Base-by-base conservation (phyloP, 441 rosid genomes). In the Cnidoscolus chayamansa region DNA sequence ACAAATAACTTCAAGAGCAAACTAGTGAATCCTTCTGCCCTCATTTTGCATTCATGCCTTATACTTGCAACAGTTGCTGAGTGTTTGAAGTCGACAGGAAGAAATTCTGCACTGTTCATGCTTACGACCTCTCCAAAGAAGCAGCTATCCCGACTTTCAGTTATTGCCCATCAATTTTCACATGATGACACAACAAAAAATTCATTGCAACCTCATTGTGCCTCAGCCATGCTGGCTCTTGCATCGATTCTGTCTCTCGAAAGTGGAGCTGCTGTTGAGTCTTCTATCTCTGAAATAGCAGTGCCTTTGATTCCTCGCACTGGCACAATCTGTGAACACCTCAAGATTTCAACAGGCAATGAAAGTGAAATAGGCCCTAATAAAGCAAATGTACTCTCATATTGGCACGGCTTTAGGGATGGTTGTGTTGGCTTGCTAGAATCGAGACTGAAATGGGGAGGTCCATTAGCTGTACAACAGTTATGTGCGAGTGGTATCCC, bases 191-290 rank as follows among this genome's bases (percentile, higher is more conserved):
- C 84, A 77, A 80, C 86, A 45, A 86, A 83, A 74, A 80, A 79
- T 75, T 79, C 86, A 63, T 83, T 88, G 84, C 87, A 87, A 73
- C 84, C 84, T 79, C 90, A 89, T 76, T 84, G 85, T 79, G 89
- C 97, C 30, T 85, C 98, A 76, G 97, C 97, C 72, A 95, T 90
- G 99, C 85, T 93, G 77, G 94, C 98, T 79, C 79, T 93, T 75
- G 91, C 99, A 73, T 91, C 97, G 68, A 89, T 95, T 81, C 84
- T 95, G 68, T 90, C 93, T 68, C 99, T 95, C 83, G 99, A 93
- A 82, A 82, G 76, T 71, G 95, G 88, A 74, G 75, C 90, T 72
- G 82, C 98, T 48, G 87, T 87, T 60, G 95, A 89, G 81, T 89
- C 97, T 76, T 81, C 93, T 11, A 80, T 95, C 78, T 82, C 85